These are phyloP conservation scores for Hemileia vastatrix DNA, from an alignment of 1,284 basidiomycete genomes.

Conservation along the genomic window DNA sequence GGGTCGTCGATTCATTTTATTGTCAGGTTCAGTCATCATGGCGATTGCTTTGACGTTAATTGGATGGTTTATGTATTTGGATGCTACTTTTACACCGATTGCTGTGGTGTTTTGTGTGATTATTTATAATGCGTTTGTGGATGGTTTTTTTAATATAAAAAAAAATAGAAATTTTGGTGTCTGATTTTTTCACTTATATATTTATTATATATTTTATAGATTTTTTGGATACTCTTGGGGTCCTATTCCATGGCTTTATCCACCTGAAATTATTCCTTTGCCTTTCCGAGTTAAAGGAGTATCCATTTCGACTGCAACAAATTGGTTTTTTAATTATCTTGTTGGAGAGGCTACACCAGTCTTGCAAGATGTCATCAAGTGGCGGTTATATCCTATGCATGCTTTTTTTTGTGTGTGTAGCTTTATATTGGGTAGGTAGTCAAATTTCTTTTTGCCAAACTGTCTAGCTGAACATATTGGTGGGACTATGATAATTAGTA, in stretches of 20 bases:
- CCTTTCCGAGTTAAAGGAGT: constrained; percentile 86
- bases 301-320: constrained; percentile 71
- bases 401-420: constrained; percentile 84
- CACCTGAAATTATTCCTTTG: constrained; percentile 73
- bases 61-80: constrained; percentile 88
- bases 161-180: too few species aligned
- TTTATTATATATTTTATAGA: background rate
- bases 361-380: constrained; percentile 77
- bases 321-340: constrained; percentile 46
- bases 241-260: constrained; percentile 45
- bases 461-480: background rate
- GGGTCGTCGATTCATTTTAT: constrained; percentile 77
- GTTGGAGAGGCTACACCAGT: constrained; percentile 83
- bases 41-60: constrained; percentile 63
- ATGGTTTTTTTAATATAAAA: constrained; percentile 25
- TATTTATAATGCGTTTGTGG: constrained; percentile 87
- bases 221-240: constrained; percentile 44
- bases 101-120: constrained; percentile 87
- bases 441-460: background rate
- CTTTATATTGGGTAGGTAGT: constrained; percentile 60
- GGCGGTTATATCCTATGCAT: constrained; percentile 93
- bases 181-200: background rate
- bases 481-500: background rate
- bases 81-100: constrained; percentile 55
- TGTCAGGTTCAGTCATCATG: constrained; percentile 81